These are phyloP conservation scores for Ogataea nitratoaversa DNA, from an alignment of 805 yeast genomes.

Conservation along the genomic window DNA sequence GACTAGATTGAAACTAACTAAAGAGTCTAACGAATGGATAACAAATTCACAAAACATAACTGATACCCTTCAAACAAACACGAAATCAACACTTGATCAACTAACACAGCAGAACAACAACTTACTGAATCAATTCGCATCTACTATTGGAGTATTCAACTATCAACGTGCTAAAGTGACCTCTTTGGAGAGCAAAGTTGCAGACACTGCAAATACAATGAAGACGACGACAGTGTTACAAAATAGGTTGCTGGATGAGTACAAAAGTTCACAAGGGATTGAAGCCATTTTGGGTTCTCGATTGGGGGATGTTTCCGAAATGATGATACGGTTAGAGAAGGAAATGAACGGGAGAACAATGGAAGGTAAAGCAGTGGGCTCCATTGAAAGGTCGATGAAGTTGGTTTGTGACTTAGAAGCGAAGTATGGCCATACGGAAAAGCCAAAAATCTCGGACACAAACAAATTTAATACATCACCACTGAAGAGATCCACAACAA, in stretches of 20 bases:
- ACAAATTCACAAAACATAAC: not conserved
- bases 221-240: too few species aligned
- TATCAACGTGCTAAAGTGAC: constrained; percentile 11
- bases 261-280: too few species aligned
- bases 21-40: constrained; percentile 8
- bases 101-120: constrained; percentile 3
- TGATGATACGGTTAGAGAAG: too few species aligned
- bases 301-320: too few species aligned
- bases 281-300: too few species aligned
- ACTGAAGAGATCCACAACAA: too few species aligned
- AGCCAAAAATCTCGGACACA: too few species aligned
- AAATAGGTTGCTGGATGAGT: too few species aligned
- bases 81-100: not conserved
- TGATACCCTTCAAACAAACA: not conserved
- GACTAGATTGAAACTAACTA: constrained; percentile 7
- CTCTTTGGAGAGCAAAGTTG: too few species aligned
- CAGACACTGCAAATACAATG: too few species aligned
- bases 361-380: constrained; percentile 2
- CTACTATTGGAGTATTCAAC: constrained; percentile 13
- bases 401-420: constrained; percentile 3
- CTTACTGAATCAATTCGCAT: constrained; percentile 9
- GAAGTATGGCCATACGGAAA: not conserved
- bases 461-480: too few species aligned
- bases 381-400: constrained; percentile 1
- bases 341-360: too few species aligned